Base-by-base conservation (phyloP, 768 basidiomycete species). In the Dacryopinax primogenitus region DNA sequence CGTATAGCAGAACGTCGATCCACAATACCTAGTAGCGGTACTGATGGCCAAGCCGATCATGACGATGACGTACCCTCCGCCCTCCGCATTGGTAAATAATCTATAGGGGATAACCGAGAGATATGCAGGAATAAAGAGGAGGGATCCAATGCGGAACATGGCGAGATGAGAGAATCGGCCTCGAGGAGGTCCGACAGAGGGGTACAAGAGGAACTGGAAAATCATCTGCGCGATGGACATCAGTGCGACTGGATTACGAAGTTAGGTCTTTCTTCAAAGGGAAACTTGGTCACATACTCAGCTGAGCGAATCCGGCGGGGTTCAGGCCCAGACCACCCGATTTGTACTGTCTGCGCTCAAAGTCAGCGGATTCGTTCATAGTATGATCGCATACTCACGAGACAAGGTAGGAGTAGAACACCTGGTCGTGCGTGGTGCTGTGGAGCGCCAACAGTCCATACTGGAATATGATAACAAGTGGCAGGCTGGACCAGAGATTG, bases 191-290 rank as follows among this genome's bases (percentile, higher is more conserved):
- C 87, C 90, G 67, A 80, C 89, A 75, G 72, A 92, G 88, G 90
- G 90, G 79, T 92, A 92, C 35, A 91, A 80, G 72, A 90, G 85
- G 72, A 92, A 93, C 71, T 93, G 93, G 72, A 93, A 95, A 36
- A 86, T 84, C 63, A 96, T 88, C 74, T 94, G 92, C 67, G 86
- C 89, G n/a, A 92, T 79, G 74, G 91, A 94, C 93, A 96, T 95
- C 65, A 95, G 70, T 4, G 90, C 90, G 72, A 90, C 90, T 92
- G 68, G 45, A n/a, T 67, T 68, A n/a, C 26, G 62, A n/a, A 23
- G 68, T 32, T 69, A 51, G 23, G 35, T 21, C 41, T 45, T 18
- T 30, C 18, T 9, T 16, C 9, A 30, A 11, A 62, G 30, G 15
- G n/a, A 2, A 36, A 77, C 83, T 63, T 16, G 23, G 13, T 26